phyloP scores from a whole-genome alignment of 805 yeast genomes.

The Ogataea naganishii region DNA sequence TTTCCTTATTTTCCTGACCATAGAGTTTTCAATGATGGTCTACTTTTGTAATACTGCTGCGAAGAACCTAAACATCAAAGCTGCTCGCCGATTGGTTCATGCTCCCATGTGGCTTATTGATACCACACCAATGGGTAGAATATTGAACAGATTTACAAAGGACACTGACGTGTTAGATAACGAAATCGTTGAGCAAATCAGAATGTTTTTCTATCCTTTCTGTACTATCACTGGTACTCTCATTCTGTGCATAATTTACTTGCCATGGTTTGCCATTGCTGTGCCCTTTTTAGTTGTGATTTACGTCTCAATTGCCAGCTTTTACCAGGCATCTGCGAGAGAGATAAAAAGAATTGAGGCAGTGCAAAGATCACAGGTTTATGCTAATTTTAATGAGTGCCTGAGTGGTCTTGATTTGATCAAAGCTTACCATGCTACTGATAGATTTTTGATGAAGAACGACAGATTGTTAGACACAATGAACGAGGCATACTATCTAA shows the following conservation, averaged over 20 bases:
- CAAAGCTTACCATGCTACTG: slow-evolving; percentile 39
- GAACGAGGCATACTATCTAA: slow-evolving; percentile 58
- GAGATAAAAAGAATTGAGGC: slow-evolving; percentile 75
- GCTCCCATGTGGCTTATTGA: slow-evolving; percentile 74
- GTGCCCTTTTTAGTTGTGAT: slow-evolving; percentile 42
- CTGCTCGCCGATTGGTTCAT: slow-evolving; percentile 47
- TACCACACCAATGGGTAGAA: slow-evolving; percentile 72
- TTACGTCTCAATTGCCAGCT: slow-evolving; percentile 40
- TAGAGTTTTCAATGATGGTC: slow-evolving; percentile 36
- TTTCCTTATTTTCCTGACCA: slow-evolving; percentile 29
- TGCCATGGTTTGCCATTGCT: slow-evolving; percentile 65
- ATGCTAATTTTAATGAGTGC: slow-evolving; percentile 62
- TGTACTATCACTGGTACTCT: slow-evolving; percentile 47
- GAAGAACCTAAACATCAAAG: slow-evolving; percentile 44
- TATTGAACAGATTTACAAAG: slow-evolving; percentile 68
- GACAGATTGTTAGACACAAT: slow-evolving; percentile 42
- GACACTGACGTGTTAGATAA: slow-evolving; percentile 72
- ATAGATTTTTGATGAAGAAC: slow-evolving; percentile 40
- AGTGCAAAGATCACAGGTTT: slow-evolving; percentile 59
- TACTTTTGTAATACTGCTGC: slow-evolving; percentile 41
- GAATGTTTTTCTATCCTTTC: slow-evolving; percentile 44
- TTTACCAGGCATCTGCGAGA: slow-evolving; percentile 63
- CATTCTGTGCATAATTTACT: slow-evolving; percentile 47
- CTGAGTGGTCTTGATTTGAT: slow-evolving; percentile 60
- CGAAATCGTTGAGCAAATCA: slow-evolving; percentile 55